Base-by-base conservation (phyloP, 1,139 yeast species). In the Taphrina flavorubra region DNA sequence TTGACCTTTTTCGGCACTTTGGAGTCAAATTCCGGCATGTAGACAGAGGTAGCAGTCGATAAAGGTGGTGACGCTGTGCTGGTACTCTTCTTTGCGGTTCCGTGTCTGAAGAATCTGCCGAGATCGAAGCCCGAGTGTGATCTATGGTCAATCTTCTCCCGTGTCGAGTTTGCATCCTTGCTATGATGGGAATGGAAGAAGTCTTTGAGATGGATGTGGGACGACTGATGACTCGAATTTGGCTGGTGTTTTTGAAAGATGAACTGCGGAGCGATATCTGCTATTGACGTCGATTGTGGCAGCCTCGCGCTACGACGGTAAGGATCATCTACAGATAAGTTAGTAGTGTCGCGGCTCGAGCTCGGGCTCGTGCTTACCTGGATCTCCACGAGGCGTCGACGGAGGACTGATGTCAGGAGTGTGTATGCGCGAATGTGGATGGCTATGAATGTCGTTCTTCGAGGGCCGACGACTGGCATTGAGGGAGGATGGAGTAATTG, bases 181-280 rank as follows among this genome's bases (percentile, higher is more conserved):
- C 49, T 47, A 16, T 58, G 63, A 49, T 65, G 63, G 13, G 60
- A 47, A 36, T 65, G 61, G 51, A 58, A 57, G 37, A 65, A 65
- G 46, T 58, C 63, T 51, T 57, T 65, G 44, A 65, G 58, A 49
- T 51, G 64, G 13, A 55, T 59, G 39, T 68, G 70, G 20, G 70
- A 65, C 6, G 67, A 56, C 14, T 47, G 36, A 25, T 62, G 60
- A 51, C 49, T 37, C 10, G 65, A 31, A 11, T 37, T 53, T 16
- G 63, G 65, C 14, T 53, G 57, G 39, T 62, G 65, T 65, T 74
- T 75, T 51, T 75, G 74, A 69, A 79, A 79, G 56, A 77, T 78
- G 65, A 78, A 78, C 57, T 80, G 73, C 8, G 80, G 78, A 5
- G 79, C 77, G 46, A 78, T 76, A 34, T 78, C 77, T 8, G 72